phyloP scores from a whole-genome alignment of 768 basidiomycete genomes.

The Cantharellus cinnabarinus region DNA sequence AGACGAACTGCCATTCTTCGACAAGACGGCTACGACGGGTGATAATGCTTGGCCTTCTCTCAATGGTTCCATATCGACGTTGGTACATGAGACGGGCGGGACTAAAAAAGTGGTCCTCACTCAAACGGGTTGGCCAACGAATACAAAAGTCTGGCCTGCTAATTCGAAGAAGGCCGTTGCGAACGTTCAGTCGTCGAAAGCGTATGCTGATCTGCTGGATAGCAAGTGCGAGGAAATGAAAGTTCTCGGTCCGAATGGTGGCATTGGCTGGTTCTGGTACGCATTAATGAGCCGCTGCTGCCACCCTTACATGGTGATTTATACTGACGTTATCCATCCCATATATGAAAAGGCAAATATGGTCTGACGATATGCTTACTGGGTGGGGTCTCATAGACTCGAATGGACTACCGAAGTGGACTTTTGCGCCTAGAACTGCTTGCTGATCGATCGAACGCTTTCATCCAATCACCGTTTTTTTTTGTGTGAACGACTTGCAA shows the following conservation, averaged over 20 bases:
- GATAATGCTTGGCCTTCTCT: background rate
- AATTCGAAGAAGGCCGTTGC: conserved; percentile 10
- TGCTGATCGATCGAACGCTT: conserved; percentile 3
- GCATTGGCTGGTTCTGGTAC: conserved; percentile 10
- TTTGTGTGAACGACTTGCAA: no score
- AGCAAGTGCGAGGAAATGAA: conserved; percentile 7
- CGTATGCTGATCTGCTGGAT: conserved; percentile 10
- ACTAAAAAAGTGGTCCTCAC: conserved; percentile 1
- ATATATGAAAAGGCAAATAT: background rate
- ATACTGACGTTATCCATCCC: background rate
- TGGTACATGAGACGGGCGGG: background rate
- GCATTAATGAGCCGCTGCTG: conserved; percentile 1
- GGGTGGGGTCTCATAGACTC: conserved; percentile 9
- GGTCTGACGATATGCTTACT: conserved; percentile 1
- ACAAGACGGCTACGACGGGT: conserved; percentile 4
- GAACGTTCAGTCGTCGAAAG: conserved; percentile 6
- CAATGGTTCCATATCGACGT: background rate
- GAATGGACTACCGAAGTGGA: conserved; percentile 6
- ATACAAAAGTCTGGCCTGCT: conserved; percentile 9
- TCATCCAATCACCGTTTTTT: no score
- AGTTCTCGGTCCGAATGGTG: background rate
- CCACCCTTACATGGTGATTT: background rate
- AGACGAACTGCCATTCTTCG: conserved; percentile 8
- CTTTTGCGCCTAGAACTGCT: conserved; percentile 5
- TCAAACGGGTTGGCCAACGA: conserved; percentile 11